Evolutionary conservation across 176 grass and related monocot genomes (phyloP).

Genomic region (Triticum timopheevii): DNA sequence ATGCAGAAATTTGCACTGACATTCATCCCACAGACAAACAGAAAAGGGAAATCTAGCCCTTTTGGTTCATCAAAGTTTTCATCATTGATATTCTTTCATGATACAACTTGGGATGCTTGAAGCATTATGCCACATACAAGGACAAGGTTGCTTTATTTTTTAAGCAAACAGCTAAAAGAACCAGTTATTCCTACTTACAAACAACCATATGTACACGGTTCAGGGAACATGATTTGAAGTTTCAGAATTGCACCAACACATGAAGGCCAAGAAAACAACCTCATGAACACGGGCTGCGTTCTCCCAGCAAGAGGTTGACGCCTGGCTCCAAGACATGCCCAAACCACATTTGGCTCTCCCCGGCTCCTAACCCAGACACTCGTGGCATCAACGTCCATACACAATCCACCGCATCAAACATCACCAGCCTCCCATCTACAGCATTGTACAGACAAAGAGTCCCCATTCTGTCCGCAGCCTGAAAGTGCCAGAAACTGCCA

Average conservation of each 20-base stretch:
- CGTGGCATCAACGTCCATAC: conserved; percentile 23
- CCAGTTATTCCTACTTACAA: conserved; percentile 6
- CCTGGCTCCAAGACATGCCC: conserved; percentile 55
- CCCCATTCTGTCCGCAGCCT: conserved; percentile 37
- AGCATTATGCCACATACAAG: neutral
- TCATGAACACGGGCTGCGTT: neutral
- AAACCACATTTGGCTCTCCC: conserved; percentile 35
- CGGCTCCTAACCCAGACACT: conserved; percentile 9
- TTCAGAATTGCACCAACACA: neutral
- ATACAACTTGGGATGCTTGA: conserved; percentile 12
- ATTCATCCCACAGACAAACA: neutral
- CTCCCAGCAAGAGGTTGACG: conserved; percentile 24
- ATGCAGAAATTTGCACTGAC: neutral
- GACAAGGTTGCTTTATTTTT: conserved; percentile 16
- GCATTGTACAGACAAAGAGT: conserved; percentile 57
- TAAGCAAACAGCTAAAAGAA: conserved; percentile 1
- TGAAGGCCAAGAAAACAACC: conserved; percentile 13
- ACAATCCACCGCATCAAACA: conserved; percentile 41
- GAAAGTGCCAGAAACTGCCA: conserved; percentile 48
- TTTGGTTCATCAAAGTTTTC: neutral
- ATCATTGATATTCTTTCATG: neutral
- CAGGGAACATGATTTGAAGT: neutral
- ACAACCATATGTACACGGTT: neutral
- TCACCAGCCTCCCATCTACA: conserved; percentile 32
- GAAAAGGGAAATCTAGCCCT: neutral